Evolutionary conservation across 495 filamentous ascomycete species (phyloP).

Genomic region (Lichina pygmaea): DNA sequence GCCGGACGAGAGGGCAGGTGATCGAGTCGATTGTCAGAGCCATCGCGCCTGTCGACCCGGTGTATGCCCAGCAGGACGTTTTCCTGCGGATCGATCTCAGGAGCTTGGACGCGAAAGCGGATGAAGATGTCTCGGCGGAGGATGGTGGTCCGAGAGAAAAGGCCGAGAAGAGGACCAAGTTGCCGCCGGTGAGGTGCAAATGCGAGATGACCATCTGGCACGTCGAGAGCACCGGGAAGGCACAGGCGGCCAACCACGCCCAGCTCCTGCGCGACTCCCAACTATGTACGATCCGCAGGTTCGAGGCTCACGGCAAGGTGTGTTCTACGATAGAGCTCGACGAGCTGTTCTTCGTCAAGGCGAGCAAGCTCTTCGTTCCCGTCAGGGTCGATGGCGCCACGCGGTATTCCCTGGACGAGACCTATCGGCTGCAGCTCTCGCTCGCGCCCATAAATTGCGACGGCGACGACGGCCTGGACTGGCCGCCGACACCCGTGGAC

Average conservation of each 20-base stretch:
- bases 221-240: neutral
- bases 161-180: neutral
- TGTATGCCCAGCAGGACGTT: neutral
- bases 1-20: too few relatives aligned
- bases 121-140: neutral
- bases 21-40: too few relatives aligned
- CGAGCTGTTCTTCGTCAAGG: neutral
- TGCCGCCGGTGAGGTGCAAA: neutral
- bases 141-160: neutral
- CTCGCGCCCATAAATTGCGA: neutral
- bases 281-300: neutral
- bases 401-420: neutral
- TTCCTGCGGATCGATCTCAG: neutral
- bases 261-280: neutral
- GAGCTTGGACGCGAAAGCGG: neutral
- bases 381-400: neutral
- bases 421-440: neutral
- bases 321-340: neutral
- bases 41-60: conserved; percentile 9
- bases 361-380: neutral
- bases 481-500: neutral
- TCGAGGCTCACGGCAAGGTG: neutral
- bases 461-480: neutral
- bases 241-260: neutral
- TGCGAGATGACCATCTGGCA: neutral